Evolutionary conservation across 306 rosid genomes (phyloP).

Genomic region (Oemleria cerasiformis): DNA sequence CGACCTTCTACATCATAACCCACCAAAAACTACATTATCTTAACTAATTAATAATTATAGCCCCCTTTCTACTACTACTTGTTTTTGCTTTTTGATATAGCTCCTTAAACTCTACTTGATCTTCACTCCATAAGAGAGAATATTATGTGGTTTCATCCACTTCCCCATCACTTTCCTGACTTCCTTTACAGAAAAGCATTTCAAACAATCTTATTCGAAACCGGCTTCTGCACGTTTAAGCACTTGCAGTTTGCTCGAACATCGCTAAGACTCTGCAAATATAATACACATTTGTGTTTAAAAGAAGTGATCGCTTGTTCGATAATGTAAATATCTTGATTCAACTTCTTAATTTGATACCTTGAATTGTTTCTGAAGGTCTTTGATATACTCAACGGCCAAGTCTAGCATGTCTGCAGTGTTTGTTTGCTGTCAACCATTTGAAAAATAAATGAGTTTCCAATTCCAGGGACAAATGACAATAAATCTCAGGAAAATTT

Average conservation of each 20-base stretch:
- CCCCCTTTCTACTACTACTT: background rate
- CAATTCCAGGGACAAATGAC: background rate
- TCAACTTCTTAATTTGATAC: conserved; percentile 30
- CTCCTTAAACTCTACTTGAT: conserved; percentile 30
- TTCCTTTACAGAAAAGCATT: conserved; percentile 25
- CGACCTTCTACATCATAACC: conserved; percentile 23
- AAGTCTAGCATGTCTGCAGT: conserved; percentile 99
- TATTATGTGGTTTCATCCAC: conserved; percentile 23
- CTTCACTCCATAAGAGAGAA: conserved; percentile 21
- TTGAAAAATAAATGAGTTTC: conserved; percentile 15
- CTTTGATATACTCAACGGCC: conserved; percentile 86
- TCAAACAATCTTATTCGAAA: conserved; percentile 47
- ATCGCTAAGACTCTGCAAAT: conserved; percentile 62
- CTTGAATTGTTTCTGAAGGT: conserved; percentile 88
- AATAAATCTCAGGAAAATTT: background rate
- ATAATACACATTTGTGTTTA: background rate
- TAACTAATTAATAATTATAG: background rate
- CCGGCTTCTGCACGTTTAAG: conserved; percentile 42
- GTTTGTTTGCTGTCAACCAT: conserved; percentile 78
- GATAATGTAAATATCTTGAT: background rate
- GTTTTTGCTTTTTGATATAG: background rate
- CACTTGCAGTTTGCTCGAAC: conserved; percentile 79
- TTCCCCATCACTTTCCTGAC: conserved; percentile 22
- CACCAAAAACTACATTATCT: conserved; percentile 16
- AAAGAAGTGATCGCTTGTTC: background rate